These are phyloP conservation scores for Candida ascalaphidarum DNA, from an alignment of 805 yeast species.

Conservation along the genomic window DNA sequence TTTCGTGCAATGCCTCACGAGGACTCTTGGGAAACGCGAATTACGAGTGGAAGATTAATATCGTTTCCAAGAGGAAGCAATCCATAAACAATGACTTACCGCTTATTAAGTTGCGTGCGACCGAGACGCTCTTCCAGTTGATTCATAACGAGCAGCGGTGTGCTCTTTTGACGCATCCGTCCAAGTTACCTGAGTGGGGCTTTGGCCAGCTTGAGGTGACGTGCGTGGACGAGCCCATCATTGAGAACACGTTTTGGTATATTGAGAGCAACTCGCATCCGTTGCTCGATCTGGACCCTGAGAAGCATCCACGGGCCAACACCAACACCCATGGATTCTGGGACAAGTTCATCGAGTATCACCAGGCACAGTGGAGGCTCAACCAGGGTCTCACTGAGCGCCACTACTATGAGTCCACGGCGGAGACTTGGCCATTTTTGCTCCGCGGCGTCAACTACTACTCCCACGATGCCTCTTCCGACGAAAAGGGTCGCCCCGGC, in stretches of 20 bases:
- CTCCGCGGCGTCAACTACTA: conserved; percentile 54
- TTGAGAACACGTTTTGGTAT: conserved; percentile 63
- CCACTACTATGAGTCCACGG: conserved; percentile 45
- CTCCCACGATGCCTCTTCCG: conserved; percentile 18
- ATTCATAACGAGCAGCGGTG: conserved; percentile 64
- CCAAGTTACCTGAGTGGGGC: conserved; percentile 79
- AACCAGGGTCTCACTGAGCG: conserved; percentile 39
- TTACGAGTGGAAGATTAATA: conserved; percentile 62
- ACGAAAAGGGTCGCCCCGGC: conserved; percentile 11
- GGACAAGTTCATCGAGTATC: conserved; percentile 47
- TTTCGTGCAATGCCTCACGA: conserved; percentile 59
- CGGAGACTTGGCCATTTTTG: conserved; percentile 56
- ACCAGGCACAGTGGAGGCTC: conserved; percentile 44
- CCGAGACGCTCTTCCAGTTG: conserved; percentile 65
- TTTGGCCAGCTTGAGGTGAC: conserved; percentile 79
- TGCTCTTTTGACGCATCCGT: conserved; percentile 62
- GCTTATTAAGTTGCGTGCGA: conserved; percentile 35
- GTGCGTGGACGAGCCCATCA: conserved; percentile 69
- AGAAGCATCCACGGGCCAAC: conserved; percentile 11
- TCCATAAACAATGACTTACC: conserved; percentile 22
- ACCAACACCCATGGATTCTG: conserved; percentile 32
- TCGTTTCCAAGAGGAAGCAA: conserved; percentile 25
- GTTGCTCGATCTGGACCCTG: conserved; percentile 15
- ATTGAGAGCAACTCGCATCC: conserved; percentile 63
- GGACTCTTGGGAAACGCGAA: conserved; percentile 56